Conservation (phyloP, 176 grass and related monocot species). For the Eremochloa ophiuroides region DNA sequence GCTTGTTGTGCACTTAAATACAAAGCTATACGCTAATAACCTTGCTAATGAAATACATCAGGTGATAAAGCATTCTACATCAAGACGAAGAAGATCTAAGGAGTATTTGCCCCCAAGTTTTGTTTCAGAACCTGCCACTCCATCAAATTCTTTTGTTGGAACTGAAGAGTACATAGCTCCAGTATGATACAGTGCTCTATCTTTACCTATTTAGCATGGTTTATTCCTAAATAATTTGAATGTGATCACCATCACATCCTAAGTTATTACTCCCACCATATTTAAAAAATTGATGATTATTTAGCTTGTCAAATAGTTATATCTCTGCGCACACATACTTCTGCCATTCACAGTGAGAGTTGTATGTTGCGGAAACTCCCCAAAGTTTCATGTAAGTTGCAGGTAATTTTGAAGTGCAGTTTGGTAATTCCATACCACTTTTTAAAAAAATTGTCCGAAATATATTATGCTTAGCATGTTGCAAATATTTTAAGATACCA, state of each 20-base stretch:
- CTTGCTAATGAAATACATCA: conserved; percentile 21
- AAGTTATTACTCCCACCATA: neutral
- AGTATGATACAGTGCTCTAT: conserved; percentile 41
- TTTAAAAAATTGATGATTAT: neutral
- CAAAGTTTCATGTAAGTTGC: neutral
- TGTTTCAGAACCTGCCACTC: conserved; percentile 79
- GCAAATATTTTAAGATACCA: neutral
- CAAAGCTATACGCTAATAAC: neutral
- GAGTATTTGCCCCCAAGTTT: conserved; percentile 62
- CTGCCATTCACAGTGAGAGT: neutral
- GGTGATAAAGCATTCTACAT: conserved; percentile 72
- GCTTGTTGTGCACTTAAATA: neutral
- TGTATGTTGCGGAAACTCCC: neutral
- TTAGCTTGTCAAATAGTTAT: neutral
- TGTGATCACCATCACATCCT: neutral
- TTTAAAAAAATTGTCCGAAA: neutral
- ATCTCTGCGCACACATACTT: neutral
- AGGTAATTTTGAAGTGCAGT: neutral
- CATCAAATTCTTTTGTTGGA: conserved; percentile 99
- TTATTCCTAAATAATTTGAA: conserved; percentile 5
- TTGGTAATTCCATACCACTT: neutral
- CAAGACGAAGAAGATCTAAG: conserved; percentile 69
- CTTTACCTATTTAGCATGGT: conserved; percentile 8
- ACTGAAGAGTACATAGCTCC: conserved; percentile 99
- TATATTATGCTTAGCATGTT: neutral